These are phyloP conservation scores for Phascolomyces articulosus DNA, from an alignment of 371 early-diverging fungal species.

Conservation along the genomic window DNA sequence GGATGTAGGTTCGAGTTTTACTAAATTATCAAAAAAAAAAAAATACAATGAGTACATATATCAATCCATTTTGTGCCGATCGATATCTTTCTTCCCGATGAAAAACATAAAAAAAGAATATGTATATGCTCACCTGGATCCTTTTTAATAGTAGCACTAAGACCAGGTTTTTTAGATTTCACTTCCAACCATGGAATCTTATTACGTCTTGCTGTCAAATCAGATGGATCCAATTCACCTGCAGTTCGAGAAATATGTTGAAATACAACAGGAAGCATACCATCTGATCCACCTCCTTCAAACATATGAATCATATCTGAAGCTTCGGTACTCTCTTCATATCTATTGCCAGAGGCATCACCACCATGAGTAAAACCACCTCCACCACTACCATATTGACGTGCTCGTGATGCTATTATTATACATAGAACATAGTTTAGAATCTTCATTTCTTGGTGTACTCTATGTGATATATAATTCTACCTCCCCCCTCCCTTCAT, in stretches of 20 bases:
- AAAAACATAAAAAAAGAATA: no score
- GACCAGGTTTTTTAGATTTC: constrained; percentile 13
- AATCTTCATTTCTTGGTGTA: no score
- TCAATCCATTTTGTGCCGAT: no score
- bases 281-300: constrained; percentile 14
- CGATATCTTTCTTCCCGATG: not conserved
- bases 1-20: constrained; percentile 15
- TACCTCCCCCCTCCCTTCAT: no score
- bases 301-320: constrained; percentile 41
- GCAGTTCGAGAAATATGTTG: constrained; percentile 34
- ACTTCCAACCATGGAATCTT: constrained; percentile 37
- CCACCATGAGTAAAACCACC: constrained; percentile 41
- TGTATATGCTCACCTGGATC: not conserved
- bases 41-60: not conserved
- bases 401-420: constrained; percentile 18
- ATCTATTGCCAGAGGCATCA: constrained; percentile 21
- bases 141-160: constrained; percentile 1
- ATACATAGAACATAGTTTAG: no score
- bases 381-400: constrained; percentile 19
- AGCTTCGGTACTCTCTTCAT: constrained; percentile 27
- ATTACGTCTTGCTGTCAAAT: constrained; percentile 22
- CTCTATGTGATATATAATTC: no score
- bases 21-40: not conserved
- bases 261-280: constrained; percentile 41
- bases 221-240: constrained; percentile 46